Percentiles rank a stretch among this genome's conserved stretches.
phyloP scores from a whole-genome alignment of 2,329 filamentous ascomycete species.

The Aspergillus sp. region DNA sequence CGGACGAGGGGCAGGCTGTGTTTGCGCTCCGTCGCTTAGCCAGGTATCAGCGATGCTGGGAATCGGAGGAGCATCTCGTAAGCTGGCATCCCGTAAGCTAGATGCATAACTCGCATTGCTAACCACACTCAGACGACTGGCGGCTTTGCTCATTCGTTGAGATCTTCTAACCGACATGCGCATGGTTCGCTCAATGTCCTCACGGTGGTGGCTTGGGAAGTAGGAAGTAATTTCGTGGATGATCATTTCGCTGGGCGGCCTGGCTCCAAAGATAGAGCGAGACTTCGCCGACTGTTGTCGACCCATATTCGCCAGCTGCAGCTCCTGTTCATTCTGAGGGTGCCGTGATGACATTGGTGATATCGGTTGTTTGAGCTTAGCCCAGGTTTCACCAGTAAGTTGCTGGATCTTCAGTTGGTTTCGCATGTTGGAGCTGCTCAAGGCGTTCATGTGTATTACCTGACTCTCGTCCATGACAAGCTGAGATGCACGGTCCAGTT shows the following conservation, averaged over 20 bases:
- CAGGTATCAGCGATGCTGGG: conserved; percentile 92
- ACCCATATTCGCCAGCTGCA: conserved; percentile 17
- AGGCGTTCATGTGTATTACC: conserved; percentile 56
- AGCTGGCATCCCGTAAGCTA: conserved; percentile 65
- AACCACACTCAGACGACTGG: conserved; percentile 84
- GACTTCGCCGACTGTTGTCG: conserved; percentile 32
- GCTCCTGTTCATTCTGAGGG: conserved; percentile 20
- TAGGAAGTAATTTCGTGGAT: conserved; percentile 93
- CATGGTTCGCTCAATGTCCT: conserved; percentile 92
- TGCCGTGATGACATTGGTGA: conserved; percentile 53
- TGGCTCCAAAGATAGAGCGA: conserved; percentile 71
- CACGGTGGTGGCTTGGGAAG: conserved; percentile 88
- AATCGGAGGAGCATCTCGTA: conserved; percentile 87
- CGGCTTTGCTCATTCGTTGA: conserved; percentile 80
- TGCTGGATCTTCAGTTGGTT: conserved; percentile 84
- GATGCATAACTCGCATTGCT: conserved; percentile 91
- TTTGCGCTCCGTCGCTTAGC: conserved; percentile 56
- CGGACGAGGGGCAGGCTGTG: conserved; percentile 36
- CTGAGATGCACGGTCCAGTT: conserved; percentile 75
- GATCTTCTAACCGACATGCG: conserved; percentile 86
- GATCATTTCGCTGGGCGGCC: conserved; percentile 93
- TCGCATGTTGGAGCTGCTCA: conserved; percentile 57
- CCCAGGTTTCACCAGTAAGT: conserved; percentile 77
- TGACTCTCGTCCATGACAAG: conserved; percentile 83
- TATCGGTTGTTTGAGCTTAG: conserved; percentile 74